Evolutionary conservation across 2,329 filamentous ascomycete species (phyloP), one percentile per base, ranked within the genome.

Genomic region (Pseudopithomyces maydicus): DNA sequence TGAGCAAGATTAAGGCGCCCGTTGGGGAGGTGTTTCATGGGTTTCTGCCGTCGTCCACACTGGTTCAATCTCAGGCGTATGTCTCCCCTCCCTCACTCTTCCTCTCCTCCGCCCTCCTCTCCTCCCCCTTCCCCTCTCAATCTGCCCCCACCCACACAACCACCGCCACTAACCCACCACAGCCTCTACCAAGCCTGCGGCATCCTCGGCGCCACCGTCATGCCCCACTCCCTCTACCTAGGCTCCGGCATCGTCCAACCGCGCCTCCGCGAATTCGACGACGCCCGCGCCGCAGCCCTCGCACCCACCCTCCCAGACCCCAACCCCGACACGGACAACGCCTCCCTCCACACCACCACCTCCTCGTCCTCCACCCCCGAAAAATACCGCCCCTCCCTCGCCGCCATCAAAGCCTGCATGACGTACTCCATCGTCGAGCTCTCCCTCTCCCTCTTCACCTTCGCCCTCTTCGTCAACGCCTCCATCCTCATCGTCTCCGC

Each of bases 391-490:
- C 91, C 91, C 0, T 91, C 89, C 0, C 80, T 90, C 1, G 76
- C 82, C 6, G 90, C 91, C n/a, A 91, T 95, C 61, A 83, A 83
- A 15, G 84, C 87, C 66, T 92, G 88, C 59, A 83, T 93, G 68
- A 89, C 87, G 58, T 90, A 90, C 72, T 90, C 89, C 3, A 87
- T 90, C 55, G 78, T 84, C 19, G 91, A 95, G 71, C 79, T 93
- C 10, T 80, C 85, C 6, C 70, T 92, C 14, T 90, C 88, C 0
- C 86, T 95, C 35, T 91, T 92, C 72, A 91, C 90, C 0, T 93
- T 94, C 72, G 91, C 91, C 0, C 82, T 95, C 3, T 95, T 95
- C 68, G 89, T 94, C 68, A 95, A 95, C 78, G 90, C 86, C 52
- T 84, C 90, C 35, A 94, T 95, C 67, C 82, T 95, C 14, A 92